A percentile compares a stretch with the other conserved stretches of the same genome.
Conservation (phyloP, 768 basidiomycete species). For the Tulasnella sp. region DNA sequence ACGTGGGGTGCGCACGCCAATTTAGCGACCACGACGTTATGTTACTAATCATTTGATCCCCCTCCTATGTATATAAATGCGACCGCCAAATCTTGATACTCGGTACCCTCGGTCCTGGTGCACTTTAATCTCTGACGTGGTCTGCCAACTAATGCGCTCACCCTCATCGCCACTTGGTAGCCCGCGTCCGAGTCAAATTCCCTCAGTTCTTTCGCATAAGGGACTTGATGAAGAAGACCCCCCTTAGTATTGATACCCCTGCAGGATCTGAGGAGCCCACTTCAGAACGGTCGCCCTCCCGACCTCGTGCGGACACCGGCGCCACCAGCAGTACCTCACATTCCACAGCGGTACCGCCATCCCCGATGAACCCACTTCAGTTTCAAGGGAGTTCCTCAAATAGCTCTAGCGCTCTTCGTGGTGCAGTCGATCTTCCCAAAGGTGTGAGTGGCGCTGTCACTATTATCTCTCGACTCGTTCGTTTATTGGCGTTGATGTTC, state of each 20-base stretch:
- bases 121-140: no score
- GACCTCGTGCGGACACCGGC: not conserved
- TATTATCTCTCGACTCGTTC: not conserved
- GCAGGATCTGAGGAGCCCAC: not conserved
- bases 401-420: not conserved
- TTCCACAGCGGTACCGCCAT: not conserved
- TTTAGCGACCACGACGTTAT: no score
- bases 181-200: slow-evolving; percentile 20
- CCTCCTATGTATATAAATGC: no score
- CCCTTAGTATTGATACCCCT: slow-evolving; percentile 6
- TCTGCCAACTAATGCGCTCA: not conserved
- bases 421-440: slow-evolving; percentile 11
- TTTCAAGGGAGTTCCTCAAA: not conserved
- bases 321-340: not conserved
- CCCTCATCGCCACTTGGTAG: slow-evolving; percentile 5
- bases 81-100: no score
- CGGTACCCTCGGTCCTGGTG: no score
- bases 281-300: not conserved
- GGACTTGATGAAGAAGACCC: slow-evolving; percentile 17
- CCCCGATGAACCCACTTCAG: not conserved
- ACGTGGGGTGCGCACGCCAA: slow-evolving; percentile 15
- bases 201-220: slow-evolving; percentile 19
- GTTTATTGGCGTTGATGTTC: not conserved
- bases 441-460: not conserved
- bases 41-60: no score